Evolutionary conservation across 2,329 filamentous ascomycete species (phyloP).

Genomic region (Arachnomyces sp.): DNA sequence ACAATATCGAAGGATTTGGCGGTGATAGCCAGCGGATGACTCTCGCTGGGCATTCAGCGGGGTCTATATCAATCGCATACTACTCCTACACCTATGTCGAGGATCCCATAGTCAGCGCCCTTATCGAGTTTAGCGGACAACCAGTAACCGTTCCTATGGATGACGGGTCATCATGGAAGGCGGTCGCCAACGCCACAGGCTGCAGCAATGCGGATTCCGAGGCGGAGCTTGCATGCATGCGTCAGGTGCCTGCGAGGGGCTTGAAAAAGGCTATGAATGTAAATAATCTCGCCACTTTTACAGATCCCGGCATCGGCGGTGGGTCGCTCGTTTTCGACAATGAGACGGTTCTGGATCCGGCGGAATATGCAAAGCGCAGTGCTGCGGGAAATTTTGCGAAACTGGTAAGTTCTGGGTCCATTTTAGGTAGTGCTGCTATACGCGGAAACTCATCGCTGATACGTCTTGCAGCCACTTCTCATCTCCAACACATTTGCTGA

Average conservation of each 20-base stretch:
- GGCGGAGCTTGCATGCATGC: too few relatives aligned
- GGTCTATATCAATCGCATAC: constrained; percentile 26
- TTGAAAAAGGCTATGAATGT: too few relatives aligned
- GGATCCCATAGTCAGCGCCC: constrained; percentile 13
- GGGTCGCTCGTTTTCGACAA: too few relatives aligned
- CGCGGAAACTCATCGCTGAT: not conserved
- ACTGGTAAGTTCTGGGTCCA: constrained; percentile 15
- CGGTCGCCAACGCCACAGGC: constrained; percentile 4
- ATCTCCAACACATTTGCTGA: constrained; percentile 24
- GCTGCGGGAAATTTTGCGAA: constrained; percentile 28
- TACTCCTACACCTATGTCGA: constrained; percentile 6
- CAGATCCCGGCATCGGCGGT: constrained; percentile 33
- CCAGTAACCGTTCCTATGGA: constrained; percentile 17
- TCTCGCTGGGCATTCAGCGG: constrained; percentile 68
- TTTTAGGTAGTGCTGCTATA: constrained; percentile 6
- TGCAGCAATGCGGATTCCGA: constrained; percentile 7
- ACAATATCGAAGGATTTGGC: constrained; percentile 70
- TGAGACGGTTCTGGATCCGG: constrained; percentile 32
- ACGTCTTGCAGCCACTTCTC: constrained; percentile 25
- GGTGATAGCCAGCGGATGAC: constrained; percentile 73
- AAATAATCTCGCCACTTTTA: constrained; percentile 26
- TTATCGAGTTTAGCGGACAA: constrained; percentile 13
- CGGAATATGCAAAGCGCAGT: constrained; percentile 28
- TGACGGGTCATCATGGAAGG: constrained; percentile 9
- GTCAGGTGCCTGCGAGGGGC: too few relatives aligned